Conservation (phyloP, 2,329 filamentous ascomycete species). For the Xylariales sp. region DNA sequence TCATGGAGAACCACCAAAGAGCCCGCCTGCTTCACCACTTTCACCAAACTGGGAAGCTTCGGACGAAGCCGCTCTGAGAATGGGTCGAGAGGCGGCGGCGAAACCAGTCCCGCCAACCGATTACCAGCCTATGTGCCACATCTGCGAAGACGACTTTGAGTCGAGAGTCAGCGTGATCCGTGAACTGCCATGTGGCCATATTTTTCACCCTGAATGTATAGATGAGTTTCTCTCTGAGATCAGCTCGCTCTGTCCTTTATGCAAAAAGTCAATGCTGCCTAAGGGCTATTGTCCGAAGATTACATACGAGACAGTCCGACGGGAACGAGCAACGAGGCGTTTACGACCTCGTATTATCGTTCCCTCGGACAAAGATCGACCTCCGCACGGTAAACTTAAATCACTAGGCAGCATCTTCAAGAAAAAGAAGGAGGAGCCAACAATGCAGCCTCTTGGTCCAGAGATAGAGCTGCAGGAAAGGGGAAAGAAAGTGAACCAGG, state of each 20-base stretch:
- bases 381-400: no score
- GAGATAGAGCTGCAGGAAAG: slow-evolving; percentile 17
- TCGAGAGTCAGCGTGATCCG: slow-evolving; percentile 68
- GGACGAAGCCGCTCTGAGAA: slow-evolving; percentile 10
- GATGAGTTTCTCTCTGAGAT: slow-evolving; percentile 75
- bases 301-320: slow-evolving; percentile 81
- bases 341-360: slow-evolving; percentile 47
- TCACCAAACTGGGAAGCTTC: slow-evolving; percentile 2
- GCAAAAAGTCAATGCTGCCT: slow-evolving; percentile 80
- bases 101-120: slow-evolving; percentile 43
- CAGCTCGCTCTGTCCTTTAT: slow-evolving; percentile 86
- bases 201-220: slow-evolving; percentile 90
- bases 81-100: no score
- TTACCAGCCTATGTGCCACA: slow-evolving; percentile 80
- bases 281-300: slow-evolving; percentile 61
- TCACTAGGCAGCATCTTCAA: slow-evolving; percentile 16
- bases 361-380: no score
- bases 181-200: slow-evolving; percentile 84
- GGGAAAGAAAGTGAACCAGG: slow-evolving; percentile 11
- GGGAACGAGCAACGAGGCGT: slow-evolving; percentile 66
- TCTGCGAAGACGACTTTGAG: slow-evolving; percentile 80
- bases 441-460: slow-evolving; percentile 11
- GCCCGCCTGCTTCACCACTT: slow-evolving; percentile 4
- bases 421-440: no score
- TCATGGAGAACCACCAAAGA: slow-evolving; percentile 22